Evolutionary conservation across 805 yeast genomes (phyloP).

Genomic region (Cyberlindnera galapagoensis): DNA sequence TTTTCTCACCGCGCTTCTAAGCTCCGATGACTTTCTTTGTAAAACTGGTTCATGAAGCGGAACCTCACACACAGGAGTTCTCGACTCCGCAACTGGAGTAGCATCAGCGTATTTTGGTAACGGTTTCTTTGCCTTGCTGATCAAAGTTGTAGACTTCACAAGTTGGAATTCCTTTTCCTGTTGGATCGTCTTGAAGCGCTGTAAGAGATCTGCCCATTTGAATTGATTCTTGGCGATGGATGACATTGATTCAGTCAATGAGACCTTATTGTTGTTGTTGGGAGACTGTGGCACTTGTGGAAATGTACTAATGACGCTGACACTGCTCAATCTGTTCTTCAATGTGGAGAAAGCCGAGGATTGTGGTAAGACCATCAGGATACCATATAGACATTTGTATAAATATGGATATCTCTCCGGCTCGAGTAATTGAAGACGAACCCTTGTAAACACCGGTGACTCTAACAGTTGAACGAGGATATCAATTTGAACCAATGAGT

Average conservation of each 20-base stretch:
- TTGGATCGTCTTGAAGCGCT: constrained; percentile 45
- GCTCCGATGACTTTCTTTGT: constrained; percentile 8
- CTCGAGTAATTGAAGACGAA: constrained; percentile 82
- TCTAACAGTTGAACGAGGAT: constrained; percentile 84
- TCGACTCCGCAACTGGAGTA: constrained; percentile 15
- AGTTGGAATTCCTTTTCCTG: constrained; percentile 29
- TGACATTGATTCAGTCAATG: constrained; percentile 10
- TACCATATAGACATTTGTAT: constrained; percentile 84
- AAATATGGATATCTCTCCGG: constrained; percentile 77
- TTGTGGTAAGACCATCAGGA: constrained; percentile 91
- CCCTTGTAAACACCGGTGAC: constrained; percentile 83
- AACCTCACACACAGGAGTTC: constrained; percentile 13
- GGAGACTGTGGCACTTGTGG: constrained; percentile 3
- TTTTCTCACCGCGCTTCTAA: constrained; percentile 23
- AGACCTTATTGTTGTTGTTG: not conserved
- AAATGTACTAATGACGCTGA: constrained; percentile 30
- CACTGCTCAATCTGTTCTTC: constrained; percentile 59
- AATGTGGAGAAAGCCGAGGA: constrained; percentile 82
- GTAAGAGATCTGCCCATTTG: constrained; percentile 38
- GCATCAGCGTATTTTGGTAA: constrained; percentile 18
- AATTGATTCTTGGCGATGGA: constrained; percentile 21
- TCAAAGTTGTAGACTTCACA: constrained; percentile 9
- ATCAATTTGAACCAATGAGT: constrained; percentile 79
- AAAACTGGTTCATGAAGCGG: constrained; percentile 2
- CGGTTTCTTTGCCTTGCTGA: constrained; percentile 11